phyloP scores from a whole-genome alignment of 1,284 basidiomycete genomes.

The Ceratobasidium sp. region DNA sequence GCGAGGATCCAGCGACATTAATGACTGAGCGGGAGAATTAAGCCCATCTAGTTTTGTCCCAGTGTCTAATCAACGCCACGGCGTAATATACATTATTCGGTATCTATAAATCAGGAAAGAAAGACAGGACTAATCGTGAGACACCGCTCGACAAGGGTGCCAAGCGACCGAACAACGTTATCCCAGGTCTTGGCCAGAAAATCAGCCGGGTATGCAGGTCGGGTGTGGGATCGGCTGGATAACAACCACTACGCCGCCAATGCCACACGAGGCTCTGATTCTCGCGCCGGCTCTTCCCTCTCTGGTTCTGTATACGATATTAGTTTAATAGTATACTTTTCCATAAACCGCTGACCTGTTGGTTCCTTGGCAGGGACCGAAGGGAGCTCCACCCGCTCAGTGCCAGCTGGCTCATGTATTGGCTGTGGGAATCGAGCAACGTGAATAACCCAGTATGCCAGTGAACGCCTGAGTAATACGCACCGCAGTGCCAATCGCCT shows the following conservation, averaged over 20 bases:
- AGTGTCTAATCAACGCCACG: too few species aligned
- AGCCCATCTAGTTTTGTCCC: too few species aligned
- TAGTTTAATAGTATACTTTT: not conserved
- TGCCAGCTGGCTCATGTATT: constrained; percentile 48
- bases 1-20: too few species aligned
- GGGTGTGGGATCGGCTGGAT: too few species aligned
- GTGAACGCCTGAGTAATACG: not conserved
- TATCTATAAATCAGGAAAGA: not conserved
- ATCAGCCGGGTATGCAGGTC: not conserved
- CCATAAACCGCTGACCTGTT: constrained; percentile 53
- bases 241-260: constrained; percentile 61
- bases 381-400: constrained; percentile 59
- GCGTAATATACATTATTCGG: too few species aligned
- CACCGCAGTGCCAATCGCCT: constrained; percentile 61
- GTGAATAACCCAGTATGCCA: not conserved
- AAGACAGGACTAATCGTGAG: not conserved
- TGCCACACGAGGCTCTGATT: constrained; percentile 57
- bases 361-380: constrained; percentile 61
- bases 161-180: not conserved
- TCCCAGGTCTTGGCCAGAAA: not conserved
- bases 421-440: constrained; percentile 45
- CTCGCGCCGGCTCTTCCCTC: constrained; percentile 46
- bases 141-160: not conserved
- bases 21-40: too few species aligned
- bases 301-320: not conserved